phyloP scores from a whole-genome alignment of 306 rosid genomes.

The Arachis hypogaea region DNA sequence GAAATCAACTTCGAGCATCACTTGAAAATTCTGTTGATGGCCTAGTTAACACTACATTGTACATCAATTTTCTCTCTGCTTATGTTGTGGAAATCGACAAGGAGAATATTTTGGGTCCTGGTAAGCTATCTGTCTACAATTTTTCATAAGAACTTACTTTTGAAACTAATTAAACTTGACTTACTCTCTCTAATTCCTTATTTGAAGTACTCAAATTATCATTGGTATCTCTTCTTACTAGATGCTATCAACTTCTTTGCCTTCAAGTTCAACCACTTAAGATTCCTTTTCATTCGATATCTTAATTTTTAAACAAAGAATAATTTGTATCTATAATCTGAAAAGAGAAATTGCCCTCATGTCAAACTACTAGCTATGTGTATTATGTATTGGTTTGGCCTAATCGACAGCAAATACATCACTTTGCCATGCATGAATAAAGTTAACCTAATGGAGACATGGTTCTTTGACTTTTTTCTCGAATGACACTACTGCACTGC shows the following conservation, averaged over 20 bases:
- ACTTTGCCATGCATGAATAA: constrained; percentile 1
- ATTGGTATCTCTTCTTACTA: constrained; percentile 4
- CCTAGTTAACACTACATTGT: constrained; percentile 74
- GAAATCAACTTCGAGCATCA: constrained; percentile 69
- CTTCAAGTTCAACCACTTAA: constrained; percentile 32
- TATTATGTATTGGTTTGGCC: constrained; percentile 22
- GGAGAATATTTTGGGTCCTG: constrained; percentile 80
- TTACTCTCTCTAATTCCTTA: constrained; percentile 9
- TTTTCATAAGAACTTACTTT: background rate
- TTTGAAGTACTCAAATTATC: constrained; percentile 3
- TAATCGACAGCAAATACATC: background rate
- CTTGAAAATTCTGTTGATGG: constrained; percentile 81
- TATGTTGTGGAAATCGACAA: constrained; percentile 83
- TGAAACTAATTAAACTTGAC: background rate
- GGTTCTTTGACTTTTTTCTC: background rate
- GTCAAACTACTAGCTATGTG: constrained; percentile 9
- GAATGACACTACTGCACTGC: constrained; percentile 15
- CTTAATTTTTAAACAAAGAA: constrained; percentile 22
- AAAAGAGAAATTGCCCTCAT: background rate
- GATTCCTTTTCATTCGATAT: constrained; percentile 21
- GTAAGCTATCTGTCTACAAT: constrained; percentile 49
- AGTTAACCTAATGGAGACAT: constrained; percentile 16
- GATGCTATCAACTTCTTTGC: constrained; percentile 26
- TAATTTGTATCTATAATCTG: constrained; percentile 17
- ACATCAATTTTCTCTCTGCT: constrained; percentile 78